These are phyloP conservation scores for Psidium guajava DNA, from an alignment of 345 rosid genomes.

Conservation along the genomic window DNA sequence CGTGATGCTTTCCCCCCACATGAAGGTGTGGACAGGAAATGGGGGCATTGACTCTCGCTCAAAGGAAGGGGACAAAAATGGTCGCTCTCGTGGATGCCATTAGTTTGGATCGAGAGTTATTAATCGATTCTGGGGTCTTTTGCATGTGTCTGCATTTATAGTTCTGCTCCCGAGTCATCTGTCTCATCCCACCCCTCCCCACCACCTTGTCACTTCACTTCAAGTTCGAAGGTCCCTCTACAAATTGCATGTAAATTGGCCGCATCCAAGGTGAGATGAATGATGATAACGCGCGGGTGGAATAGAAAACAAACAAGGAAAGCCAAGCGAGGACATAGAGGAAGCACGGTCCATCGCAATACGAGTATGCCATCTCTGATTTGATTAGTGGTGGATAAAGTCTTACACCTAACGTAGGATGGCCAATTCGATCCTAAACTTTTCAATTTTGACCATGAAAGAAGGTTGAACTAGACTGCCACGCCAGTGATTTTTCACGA, in stretches of 20 bases:
- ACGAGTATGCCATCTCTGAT: background rate
- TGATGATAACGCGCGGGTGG: background rate
- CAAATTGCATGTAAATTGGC: background rate
- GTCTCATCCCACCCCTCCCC: background rate
- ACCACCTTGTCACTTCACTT: background rate
- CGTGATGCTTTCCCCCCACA: background rate
- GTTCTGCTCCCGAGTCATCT: background rate
- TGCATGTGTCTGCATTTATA: background rate
- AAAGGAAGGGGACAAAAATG: background rate
- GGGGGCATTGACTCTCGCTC: background rate
- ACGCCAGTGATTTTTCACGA: no score
- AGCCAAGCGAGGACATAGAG: background rate
- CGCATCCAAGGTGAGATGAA: background rate
- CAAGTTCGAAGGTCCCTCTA: background rate
- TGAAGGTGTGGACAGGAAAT: background rate
- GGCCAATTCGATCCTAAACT: no score
- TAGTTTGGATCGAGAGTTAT: background rate
- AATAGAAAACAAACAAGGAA: background rate
- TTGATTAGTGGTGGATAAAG: no score
- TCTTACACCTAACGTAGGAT: no score
- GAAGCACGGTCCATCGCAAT: background rate
- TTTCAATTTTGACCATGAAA: no score
- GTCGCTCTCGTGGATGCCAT: background rate
- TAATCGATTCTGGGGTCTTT: background rate
- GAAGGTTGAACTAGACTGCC: no score